These are phyloP conservation scores for Comarum palustre DNA, from an alignment of 306 rosid species.

Conservation along the genomic window DNA sequence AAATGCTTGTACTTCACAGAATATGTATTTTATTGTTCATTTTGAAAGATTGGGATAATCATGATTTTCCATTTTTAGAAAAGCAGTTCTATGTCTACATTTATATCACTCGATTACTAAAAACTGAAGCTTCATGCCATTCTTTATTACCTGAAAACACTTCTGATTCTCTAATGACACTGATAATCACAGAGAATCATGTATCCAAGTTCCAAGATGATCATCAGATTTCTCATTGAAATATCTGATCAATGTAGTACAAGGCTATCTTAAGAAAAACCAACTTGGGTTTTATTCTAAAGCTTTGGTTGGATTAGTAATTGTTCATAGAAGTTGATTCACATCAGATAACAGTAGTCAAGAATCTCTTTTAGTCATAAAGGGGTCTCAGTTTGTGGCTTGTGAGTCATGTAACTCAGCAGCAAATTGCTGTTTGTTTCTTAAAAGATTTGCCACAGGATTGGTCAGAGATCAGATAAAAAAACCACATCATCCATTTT, in stretches of 20 bases:
- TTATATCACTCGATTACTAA: neutral
- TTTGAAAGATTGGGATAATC: neutral
- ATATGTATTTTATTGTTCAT: neutral
- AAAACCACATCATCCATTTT: conserved; percentile 5
- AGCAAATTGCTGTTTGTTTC: neutral
- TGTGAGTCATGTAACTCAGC: neutral
- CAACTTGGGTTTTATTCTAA: neutral
- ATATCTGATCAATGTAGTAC: neutral
- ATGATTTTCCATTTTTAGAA: neutral
- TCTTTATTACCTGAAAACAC: neutral
- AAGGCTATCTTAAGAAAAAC: neutral
- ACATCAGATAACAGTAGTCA: neutral
- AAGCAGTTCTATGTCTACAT: neutral
- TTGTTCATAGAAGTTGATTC: neutral
- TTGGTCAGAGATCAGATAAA: neutral
- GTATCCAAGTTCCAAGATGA: neutral
- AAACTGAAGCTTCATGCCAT: neutral
- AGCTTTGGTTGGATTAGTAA: neutral
- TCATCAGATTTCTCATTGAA: neutral
- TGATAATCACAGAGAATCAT: neutral
- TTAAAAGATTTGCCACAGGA: neutral
- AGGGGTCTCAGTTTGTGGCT: neutral
- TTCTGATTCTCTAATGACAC: neutral
- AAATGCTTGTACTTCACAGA: neutral
- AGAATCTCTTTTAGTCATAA: neutral